Conservation (phyloP, 2,329 filamentous ascomycete genomes). For the Fusarium compactum region DNA sequence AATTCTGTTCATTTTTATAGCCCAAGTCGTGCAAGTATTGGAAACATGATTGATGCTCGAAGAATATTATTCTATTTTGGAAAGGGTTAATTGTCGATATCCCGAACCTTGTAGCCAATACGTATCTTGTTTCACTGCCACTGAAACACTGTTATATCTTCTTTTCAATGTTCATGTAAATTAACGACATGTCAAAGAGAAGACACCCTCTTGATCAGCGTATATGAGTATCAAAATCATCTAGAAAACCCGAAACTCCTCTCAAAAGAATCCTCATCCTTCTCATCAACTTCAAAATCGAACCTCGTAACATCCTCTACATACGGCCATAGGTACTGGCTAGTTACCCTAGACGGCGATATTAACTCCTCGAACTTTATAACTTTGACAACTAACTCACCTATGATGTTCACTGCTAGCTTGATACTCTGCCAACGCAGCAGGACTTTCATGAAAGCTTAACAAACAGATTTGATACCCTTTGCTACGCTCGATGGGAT, state of each 20-base stretch:
- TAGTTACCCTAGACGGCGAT: conserved; percentile 59
- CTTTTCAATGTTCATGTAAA: not conserved
- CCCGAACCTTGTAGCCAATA: not conserved
- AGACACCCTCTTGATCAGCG: not conserved
- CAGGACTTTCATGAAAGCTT: conserved; percentile 61
- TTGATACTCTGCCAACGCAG: conserved; percentile 64
- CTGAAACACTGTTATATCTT: not conserved
- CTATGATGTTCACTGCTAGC: conserved; percentile 64
- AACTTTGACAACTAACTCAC: conserved; percentile 44
- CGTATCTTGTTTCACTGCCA: not conserved
- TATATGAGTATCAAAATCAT: not conserved
- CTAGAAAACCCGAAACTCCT: conserved; percentile 17
- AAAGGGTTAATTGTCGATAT: too few relatives aligned
- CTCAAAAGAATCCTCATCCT: conserved; percentile 51
- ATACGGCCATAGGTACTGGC: conserved; percentile 63
- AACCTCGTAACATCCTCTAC: conserved; percentile 65
- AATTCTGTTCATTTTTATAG: fast-evolving
- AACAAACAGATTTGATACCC: conserved; percentile 64
- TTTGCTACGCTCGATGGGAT: conserved; percentile 64
- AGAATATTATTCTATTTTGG: too few relatives aligned
- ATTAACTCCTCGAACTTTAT: fast-evolving
- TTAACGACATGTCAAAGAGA: fast-evolving
- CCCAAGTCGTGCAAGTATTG: not conserved
- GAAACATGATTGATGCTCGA: too few relatives aligned
- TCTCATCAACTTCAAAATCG: conserved; percentile 64